Evolutionary conservation across 2,329 filamentous ascomycete species (phyloP), one percentile per base, ranked within the genome.

Genomic region (Ciborinia camelliae): DNA sequence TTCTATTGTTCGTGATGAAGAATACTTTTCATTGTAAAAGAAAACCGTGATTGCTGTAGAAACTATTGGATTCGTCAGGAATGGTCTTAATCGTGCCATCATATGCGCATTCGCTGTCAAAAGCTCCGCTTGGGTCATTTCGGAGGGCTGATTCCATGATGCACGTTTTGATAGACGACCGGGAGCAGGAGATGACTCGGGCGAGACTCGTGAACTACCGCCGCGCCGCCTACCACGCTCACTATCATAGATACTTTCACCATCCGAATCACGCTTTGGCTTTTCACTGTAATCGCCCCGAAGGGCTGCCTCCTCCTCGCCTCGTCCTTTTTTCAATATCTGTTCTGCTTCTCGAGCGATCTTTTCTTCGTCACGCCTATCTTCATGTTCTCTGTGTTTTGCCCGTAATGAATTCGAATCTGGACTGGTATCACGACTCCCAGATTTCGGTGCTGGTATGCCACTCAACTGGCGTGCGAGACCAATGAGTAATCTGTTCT

Each of bases 381-480:
- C 80, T 61, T 87, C 82, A 45, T 79, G 78, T 45, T 79, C 78
- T 64, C 78, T 78, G 37, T 79, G 77, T 43, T 67, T 70, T 51
- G 68, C 68, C 26, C 68, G 66, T 37, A 76, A 41, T 12, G 73
- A 72, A 23, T 64, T 62, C 37, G 68, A 57, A 32, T 73, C 72
- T 23, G 72, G 73, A 43, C 71, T 74, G n/a, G 67, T 68, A 14
- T 74, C 71, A 66, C 70, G 70, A 58, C 69, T 72, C 26, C 65
- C 62, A 30, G 68, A 63, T 62, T 68, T 71, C 6, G 70, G 72
- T 72, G 75, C 85, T 37, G 92, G 89, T 43, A 99, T 87, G 0
- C 95, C 95, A 71, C 92, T 96, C 50, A 99, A 79, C 72, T 95
- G 90, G 62, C 93, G 84, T 18, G 94, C 94, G 30, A 98, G 81